phyloP scores from a whole-genome alignment of 805 yeast genomes.

The Yamadazyma paraphyllophila region DNA sequence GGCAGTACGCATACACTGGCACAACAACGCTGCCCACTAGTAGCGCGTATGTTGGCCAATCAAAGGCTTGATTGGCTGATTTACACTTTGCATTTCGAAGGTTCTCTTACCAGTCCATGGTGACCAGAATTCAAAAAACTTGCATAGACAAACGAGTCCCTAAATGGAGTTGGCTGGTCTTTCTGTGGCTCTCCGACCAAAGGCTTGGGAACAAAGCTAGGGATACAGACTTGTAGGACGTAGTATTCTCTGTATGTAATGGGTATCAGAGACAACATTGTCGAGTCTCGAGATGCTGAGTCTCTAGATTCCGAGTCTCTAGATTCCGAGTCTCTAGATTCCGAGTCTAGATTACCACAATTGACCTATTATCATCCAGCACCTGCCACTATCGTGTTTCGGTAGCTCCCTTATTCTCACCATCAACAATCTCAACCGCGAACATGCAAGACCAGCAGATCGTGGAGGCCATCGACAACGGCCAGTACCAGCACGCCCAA shows the following conservation, averaged over 20 bases:
- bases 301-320: no score
- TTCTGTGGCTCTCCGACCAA: constrained; percentile 17
- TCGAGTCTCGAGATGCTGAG: no score
- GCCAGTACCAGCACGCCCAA: constrained; percentile 54
- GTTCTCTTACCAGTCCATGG: constrained; percentile 17
- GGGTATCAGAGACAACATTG: no score
- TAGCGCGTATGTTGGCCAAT: neutral
- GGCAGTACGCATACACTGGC: no score
- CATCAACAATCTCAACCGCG: no score
- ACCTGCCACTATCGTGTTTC: no score
- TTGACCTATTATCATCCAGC: no score
- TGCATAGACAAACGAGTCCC: constrained; percentile 18
- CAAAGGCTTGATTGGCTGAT: constrained; percentile 7
- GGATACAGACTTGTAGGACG: constrained; percentile 4
- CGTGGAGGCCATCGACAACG: constrained; percentile 47
- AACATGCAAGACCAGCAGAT: constrained; percentile 17
- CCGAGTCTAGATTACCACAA: no score
- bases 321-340: no score
- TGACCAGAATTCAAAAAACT: constrained; percentile 18
- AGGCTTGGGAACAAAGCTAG: constrained; percentile 26
- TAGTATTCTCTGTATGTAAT: no score
- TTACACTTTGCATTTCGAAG: constrained; percentile 18
- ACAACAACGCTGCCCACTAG: no score
- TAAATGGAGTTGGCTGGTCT: constrained; percentile 19
- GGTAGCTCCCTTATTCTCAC: no score